phyloP scores from a whole-genome alignment of 192 early-diverging fungal genomes.

The Coemansia sp. region DNA sequence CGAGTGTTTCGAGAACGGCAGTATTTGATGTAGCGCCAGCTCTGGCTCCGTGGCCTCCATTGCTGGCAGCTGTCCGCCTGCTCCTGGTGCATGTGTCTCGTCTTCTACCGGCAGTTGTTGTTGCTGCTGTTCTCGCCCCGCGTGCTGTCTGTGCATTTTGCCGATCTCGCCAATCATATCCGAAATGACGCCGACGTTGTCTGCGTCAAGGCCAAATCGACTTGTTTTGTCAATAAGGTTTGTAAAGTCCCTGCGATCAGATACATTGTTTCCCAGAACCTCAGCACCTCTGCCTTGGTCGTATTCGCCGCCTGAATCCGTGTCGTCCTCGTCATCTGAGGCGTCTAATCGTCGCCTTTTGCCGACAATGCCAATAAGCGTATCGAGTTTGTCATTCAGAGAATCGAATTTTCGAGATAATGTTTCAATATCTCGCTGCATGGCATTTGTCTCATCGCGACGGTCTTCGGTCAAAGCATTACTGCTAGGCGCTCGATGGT shows the following conservation, averaged over 20 bases:
- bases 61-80: background rate
- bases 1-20: background rate
- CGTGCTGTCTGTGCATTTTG: background rate
- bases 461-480: conserved; percentile 5
- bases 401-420: conserved; percentile 37
- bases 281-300: background rate
- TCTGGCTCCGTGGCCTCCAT: conserved; percentile 1
- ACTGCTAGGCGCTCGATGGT: background rate
- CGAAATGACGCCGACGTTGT: conserved; percentile 29
- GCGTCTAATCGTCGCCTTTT: conserved; percentile 9
- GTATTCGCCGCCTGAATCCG: conserved; percentile 11
- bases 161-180: conserved; percentile 28
- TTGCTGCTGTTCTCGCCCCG: background rate
- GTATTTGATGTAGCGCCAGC: background rate
- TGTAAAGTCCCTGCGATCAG: conserved; percentile 12
- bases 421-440: conserved; percentile 24
- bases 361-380: conserved; percentile 16
- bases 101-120: conserved; percentile 8
- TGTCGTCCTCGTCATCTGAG: conserved; percentile 6
- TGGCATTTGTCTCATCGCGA: conserved; percentile 17
- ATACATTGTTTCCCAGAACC: background rate
- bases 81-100: background rate
- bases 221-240: conserved; percentile 31
- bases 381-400: conserved; percentile 35
- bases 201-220: conserved; percentile 32